Evolutionary conservation across 2,329 filamentous ascomycete genomes (phyloP), one percentile per base, ranked within the genome.

Genomic region (Calonectria multiphialidica): DNA sequence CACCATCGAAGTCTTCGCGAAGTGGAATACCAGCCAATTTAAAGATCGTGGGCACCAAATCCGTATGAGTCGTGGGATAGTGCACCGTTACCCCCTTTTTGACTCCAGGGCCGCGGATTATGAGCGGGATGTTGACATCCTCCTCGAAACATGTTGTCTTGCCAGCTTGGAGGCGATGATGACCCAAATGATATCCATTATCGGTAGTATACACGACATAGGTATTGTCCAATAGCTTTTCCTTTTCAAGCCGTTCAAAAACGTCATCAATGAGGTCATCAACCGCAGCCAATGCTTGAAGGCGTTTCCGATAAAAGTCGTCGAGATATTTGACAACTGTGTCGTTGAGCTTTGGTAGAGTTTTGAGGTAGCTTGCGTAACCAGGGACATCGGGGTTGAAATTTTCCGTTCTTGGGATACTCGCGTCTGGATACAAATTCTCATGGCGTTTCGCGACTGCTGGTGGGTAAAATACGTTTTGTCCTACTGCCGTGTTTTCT

Each of bases 31-130:
- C 78, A 1, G 80, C 78, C 0, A 86, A 74, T 1, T 85, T 75
- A 6, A 91, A 84, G 42, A 91, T 82, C 0, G 89, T 91, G 0
- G 89, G 89, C 1, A 87, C 88, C 9, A 91, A 80, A 72, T 91
- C 89, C 3, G 88, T 87, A 66, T 91, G 88, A 0, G 87, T 86
- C 0, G 86, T 88, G 1, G 88, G 85, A 0, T 82, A 78, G 35
- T 85, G 79, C 16, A 84, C 79, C 0, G 79, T 80, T 6, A 78
- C 65, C 1, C 84, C 83, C 40, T 82, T 79, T 0, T 84, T 78
- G 3, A 90, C 77, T 1, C 86, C 86, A 0, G 88, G 88, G 0
- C 88, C 88, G 3, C 88, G 84, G 23, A 89, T 82, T 30, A 87
- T 83, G n/a, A 89, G 75, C 0, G 88, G 88, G 3, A 90, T 84